Evolutionary conservation across 1,284 basidiomycete species (phyloP).

Genomic region (Afroboletus lepidellus): DNA sequence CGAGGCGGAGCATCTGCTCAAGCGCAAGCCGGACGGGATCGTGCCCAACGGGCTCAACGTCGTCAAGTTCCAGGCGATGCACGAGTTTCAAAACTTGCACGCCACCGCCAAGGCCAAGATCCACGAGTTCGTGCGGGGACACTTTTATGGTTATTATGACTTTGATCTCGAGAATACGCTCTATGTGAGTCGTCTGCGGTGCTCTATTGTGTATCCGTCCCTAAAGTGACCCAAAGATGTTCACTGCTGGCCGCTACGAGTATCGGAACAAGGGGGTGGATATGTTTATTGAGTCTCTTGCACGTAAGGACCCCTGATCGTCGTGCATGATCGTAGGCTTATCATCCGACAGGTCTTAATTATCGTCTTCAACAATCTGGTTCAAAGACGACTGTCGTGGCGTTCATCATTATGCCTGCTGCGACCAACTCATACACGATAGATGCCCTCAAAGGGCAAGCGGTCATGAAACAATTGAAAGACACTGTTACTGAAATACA

Average conservation of each 20-base stretch:
- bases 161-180: slow-evolving; percentile 96
- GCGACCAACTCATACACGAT: slow-evolving; percentile 95
- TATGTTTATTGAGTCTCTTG: slow-evolving; percentile 98
- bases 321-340: background rate
- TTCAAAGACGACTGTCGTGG: slow-evolving; percentile 85
- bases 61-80: slow-evolving; percentile 93
- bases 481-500: slow-evolving; percentile 96
- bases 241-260: slow-evolving; percentile 98
- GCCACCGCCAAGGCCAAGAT: slow-evolving; percentile 93
- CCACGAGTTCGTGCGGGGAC: slow-evolving; percentile 95
- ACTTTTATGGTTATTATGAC: slow-evolving; percentile 97
- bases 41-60: slow-evolving; percentile 97
- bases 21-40: slow-evolving; percentile 98
- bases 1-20: slow-evolving; percentile 93
- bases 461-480: slow-evolving; percentile 93
- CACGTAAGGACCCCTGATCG: slow-evolving; percentile 51
- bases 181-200: slow-evolving; percentile 60
- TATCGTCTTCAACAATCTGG: slow-evolving; percentile 81
- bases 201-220: background rate
- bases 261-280: slow-evolving; percentile 99
- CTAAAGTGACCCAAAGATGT: slow-evolving; percentile 56
- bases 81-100: slow-evolving; percentile 97
- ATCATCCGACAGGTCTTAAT: slow-evolving; percentile 64
- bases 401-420: slow-evolving; percentile 99
- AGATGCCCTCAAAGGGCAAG: slow-evolving; percentile 97